phyloP scores from a whole-genome alignment of 306 rosid species.

The Rubus idaeus region DNA sequence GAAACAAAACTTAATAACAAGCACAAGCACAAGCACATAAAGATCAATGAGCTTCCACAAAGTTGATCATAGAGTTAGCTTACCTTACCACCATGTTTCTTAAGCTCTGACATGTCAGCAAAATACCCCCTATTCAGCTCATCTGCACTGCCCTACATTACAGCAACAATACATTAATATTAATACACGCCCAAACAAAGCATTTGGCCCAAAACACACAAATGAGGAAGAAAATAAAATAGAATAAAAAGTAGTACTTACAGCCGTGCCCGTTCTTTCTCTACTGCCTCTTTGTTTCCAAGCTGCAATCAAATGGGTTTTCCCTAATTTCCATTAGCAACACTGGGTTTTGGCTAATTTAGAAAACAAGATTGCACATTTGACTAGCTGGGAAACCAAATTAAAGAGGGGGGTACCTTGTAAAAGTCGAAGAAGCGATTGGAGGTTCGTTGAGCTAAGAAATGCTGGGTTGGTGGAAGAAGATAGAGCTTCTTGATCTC shows the following conservation, averaged over 20 bases:
- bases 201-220: background rate
- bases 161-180: constrained; percentile 32
- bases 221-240: background rate
- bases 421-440: constrained; percentile 78
- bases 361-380: background rate
- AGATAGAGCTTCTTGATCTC: constrained; percentile 25
- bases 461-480: constrained; percentile 46
- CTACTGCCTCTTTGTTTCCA: constrained; percentile 58
- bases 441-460: constrained; percentile 57
- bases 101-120: constrained; percentile 72
- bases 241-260: constrained; percentile 33
- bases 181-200: constrained; percentile 11
- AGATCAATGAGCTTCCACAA: background rate
- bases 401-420: constrained; percentile 40
- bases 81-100: constrained; percentile 92
- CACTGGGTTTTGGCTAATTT: background rate
- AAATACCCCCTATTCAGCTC: constrained; percentile 85
- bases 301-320: constrained; percentile 43
- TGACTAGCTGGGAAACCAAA: too few species aligned
- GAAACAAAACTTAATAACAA: background rate
- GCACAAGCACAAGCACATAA: background rate
- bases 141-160: constrained; percentile 67
- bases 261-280: constrained; percentile 90
- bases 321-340: background rate
- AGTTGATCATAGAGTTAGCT: constrained; percentile 30